Percentiles rank a stretch among this genome's conserved stretches.
phyloP scores from a whole-genome alignment of 2,329 filamentous ascomycete genomes.

The Aspergillus carbonarius region DNA sequence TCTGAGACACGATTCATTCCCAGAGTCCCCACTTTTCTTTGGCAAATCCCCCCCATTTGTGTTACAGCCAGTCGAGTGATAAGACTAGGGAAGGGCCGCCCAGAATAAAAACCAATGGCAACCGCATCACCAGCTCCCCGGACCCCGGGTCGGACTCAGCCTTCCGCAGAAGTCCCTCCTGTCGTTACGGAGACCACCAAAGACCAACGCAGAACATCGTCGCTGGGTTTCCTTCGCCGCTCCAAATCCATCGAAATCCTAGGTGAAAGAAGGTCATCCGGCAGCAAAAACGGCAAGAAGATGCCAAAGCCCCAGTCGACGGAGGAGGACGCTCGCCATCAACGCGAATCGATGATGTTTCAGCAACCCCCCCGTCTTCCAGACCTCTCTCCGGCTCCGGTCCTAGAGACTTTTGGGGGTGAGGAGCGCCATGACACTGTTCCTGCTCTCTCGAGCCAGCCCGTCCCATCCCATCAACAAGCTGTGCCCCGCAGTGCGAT shows the following conservation, averaged over 20 bases:
- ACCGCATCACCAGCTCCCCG: constrained; percentile 36
- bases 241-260: constrained; percentile 65
- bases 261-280: constrained; percentile 51
- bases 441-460: constrained; percentile 52
- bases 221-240: constrained; percentile 62
- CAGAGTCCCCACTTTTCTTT: constrained; percentile 20
- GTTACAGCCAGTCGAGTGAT: constrained; percentile 18
- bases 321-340: constrained; percentile 55
- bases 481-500: constrained; percentile 23
- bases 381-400: constrained; percentile 47
- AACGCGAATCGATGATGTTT: constrained; percentile 59
- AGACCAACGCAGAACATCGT: constrained; percentile 45
- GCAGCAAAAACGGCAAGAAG: constrained; percentile 35
- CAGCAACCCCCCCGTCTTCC: constrained; percentile 59
- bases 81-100: constrained; percentile 19
- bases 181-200: constrained; percentile 35
- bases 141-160: constrained; percentile 34
- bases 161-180: constrained; percentile 35
- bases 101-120: constrained; percentile 29
- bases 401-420: constrained; percentile 59
- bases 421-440: constrained; percentile 64
- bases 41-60: constrained; percentile 16
- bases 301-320: constrained; percentile 38
- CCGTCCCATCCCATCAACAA: constrained; percentile 25
- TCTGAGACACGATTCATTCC: constrained; percentile 22